These are phyloP conservation scores for Hortaea sp. DNA, from an alignment of 2,329 filamentous ascomycete genomes.

Conservation along the genomic window DNA sequence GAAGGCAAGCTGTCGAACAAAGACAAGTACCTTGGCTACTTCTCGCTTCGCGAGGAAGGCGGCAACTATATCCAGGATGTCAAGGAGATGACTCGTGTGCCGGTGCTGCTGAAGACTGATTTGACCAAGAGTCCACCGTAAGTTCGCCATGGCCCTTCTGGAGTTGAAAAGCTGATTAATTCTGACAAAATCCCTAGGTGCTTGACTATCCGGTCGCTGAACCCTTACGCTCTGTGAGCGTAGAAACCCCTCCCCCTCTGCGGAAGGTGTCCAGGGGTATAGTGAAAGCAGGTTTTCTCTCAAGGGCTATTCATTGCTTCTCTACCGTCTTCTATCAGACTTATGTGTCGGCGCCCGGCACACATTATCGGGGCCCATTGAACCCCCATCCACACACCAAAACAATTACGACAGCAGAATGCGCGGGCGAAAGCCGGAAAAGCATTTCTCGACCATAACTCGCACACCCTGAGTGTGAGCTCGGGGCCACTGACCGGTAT, in stretches of 20 bases:
- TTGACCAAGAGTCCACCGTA: conserved; percentile 98
- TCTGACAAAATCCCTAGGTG: no score
- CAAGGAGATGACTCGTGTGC: conserved; percentile 91
- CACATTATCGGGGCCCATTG: neutral
- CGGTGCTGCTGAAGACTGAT: conserved; percentile 97
- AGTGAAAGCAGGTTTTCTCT: conserved; percentile 6
- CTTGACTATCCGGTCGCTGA: conserved; percentile 72
- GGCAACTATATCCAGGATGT: conserved; percentile 98
- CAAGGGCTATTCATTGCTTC: neutral
- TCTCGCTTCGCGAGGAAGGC: conserved; percentile 80
- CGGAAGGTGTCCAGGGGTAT: neutral
- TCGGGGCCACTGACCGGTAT: conserved; percentile 11
- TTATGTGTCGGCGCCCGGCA: neutral
- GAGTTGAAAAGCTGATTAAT: no score
- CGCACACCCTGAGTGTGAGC: neutral
- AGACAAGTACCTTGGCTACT: conserved; percentile 89
- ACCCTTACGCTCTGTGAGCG: conserved; percentile 57
- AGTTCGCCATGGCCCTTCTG: conserved; percentile 40
- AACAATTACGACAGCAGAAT: neutral
- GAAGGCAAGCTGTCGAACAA: conserved; percentile 81
- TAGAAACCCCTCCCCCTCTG: neutral
- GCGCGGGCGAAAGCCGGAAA: neutral
- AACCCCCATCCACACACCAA: no score
- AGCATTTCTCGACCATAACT: conserved; percentile 1
- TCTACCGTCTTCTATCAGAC: neutral